Percentiles rank a stretch among this genome's conserved stretches.
phyloP scores from a whole-genome alignment of 2,329 filamentous ascomycete genomes.

The Dactylellina sp. region DNA sequence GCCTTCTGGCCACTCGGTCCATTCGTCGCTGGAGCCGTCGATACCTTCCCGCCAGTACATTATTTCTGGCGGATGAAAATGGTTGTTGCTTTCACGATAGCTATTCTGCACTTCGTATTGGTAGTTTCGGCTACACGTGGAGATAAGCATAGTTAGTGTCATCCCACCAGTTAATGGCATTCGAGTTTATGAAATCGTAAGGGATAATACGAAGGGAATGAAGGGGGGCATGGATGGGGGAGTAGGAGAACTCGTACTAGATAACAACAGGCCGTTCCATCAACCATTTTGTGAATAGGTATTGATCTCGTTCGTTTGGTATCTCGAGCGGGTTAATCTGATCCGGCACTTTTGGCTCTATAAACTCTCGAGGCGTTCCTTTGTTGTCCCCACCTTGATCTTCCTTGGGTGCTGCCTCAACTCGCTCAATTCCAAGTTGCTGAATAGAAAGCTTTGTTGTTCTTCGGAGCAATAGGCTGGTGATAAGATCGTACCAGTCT shows the following conservation, averaged over 20 bases:
- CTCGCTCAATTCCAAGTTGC: constrained; percentile 40
- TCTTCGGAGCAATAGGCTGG: constrained; percentile 35
- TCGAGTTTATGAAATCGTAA: no score
- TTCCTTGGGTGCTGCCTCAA: background rate
- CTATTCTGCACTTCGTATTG: constrained; percentile 48
- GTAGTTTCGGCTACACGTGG: constrained; percentile 34
- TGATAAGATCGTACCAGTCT: constrained; percentile 40
- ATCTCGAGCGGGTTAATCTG: constrained; percentile 36
- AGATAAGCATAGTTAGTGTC: constrained; percentile 17
- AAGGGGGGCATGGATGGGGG: background rate
- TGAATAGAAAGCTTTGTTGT: constrained; percentile 50
- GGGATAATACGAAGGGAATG: background rate
- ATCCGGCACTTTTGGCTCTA: constrained; percentile 22
- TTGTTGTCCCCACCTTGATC: background rate
- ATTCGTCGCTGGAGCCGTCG: constrained; percentile 36
- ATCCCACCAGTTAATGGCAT: no score
- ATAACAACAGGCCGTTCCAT: constrained; percentile 40
- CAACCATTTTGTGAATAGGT: constrained; percentile 55
- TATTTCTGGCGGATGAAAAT: constrained; percentile 25
- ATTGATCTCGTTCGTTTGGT: constrained; percentile 49
- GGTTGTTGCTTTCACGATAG: constrained; percentile 47
- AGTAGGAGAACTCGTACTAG: constrained; percentile 36
- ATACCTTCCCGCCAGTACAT: constrained; percentile 48
- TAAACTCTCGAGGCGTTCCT: constrained; percentile 6
- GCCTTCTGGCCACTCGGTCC: constrained; percentile 45